Percentiles rank a stretch among this genome's conserved stretches.
Evolutionary conservation across 345 rosid genomes (phyloP).

Genomic region (Dipteronia dyeriana): DNA sequence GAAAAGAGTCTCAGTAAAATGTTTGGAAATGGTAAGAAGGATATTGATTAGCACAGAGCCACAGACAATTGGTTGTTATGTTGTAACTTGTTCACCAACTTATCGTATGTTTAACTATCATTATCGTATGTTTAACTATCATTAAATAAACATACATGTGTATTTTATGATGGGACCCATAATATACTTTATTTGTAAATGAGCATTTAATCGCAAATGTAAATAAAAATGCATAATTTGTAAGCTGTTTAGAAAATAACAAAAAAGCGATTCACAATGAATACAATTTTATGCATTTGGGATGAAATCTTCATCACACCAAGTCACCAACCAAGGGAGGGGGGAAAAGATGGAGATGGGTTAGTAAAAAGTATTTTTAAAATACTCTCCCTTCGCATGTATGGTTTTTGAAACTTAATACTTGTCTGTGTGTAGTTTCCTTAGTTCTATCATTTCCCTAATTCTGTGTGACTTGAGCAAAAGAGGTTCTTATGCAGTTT

Average conservation of each 20-base stretch:
- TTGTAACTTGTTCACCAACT: conserved; percentile 11
- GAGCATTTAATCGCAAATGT: neutral
- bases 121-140: neutral
- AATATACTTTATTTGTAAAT: neutral
- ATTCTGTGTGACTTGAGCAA: neutral
- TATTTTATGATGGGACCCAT: neutral
- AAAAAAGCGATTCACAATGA: neutral
- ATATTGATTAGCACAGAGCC: neutral
- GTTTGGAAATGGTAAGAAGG: conserved; percentile 90
- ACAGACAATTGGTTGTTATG: neutral
- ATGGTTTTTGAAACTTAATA: neutral
- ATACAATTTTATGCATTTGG: neutral
- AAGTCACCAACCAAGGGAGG: neutral
- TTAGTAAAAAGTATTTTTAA: neutral
- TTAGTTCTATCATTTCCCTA: neutral
- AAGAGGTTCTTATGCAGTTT: neutral
- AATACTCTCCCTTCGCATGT: neutral
- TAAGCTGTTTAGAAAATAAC: neutral
- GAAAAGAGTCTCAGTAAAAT: conserved; percentile 97
- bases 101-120: neutral
- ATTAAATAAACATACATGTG: neutral
- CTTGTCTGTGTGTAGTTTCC: neutral
- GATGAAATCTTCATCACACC: neutral
- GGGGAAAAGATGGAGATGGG: neutral
- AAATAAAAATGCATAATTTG: neutral